A percentile compares a stretch with the other conserved stretches of the same genome.
phyloP scores from a whole-genome alignment of 2,329 filamentous ascomycete genomes.

The Didymella pomorum region DNA sequence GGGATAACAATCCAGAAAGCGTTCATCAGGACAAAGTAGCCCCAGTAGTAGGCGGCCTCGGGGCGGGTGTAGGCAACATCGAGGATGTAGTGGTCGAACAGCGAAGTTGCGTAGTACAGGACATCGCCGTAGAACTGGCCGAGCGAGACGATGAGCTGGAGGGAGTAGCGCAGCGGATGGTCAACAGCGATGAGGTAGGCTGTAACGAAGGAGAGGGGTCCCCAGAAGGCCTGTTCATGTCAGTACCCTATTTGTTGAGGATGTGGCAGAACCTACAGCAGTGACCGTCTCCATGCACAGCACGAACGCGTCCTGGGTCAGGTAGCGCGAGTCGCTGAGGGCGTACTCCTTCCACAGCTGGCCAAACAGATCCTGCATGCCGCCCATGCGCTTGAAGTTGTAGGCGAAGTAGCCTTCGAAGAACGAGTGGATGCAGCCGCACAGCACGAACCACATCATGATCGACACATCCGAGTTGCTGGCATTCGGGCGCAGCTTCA shows the following conservation, averaged over 20 bases:
- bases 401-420: conserved; percentile 87
- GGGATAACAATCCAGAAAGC: conserved; percentile 72
- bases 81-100: conserved; percentile 66
- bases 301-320: conserved; percentile 80
- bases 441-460: conserved; percentile 79
- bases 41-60: conserved; percentile 71
- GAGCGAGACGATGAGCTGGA: conserved; percentile 68
- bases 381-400: conserved; percentile 71
- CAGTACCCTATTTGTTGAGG: background rate
- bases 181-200: conserved; percentile 63
- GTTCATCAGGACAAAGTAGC: conserved; percentile 72
- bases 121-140: conserved; percentile 71
- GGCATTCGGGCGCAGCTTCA: conserved; percentile 62
- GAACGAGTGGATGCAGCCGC: conserved; percentile 76
- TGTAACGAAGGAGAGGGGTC: conserved; percentile 66
- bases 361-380: conserved; percentile 75
- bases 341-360: conserved; percentile 95
- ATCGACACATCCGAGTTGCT: conserved; percentile 63
- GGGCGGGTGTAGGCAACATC: conserved; percentile 66
- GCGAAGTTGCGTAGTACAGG: conserved; percentile 69
- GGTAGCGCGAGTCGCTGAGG: conserved; percentile 84
- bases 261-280: conserved; percentile 61
- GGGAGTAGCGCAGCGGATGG: conserved; percentile 64
- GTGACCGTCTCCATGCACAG: conserved; percentile 88
- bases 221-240: conserved; percentile 63